Base-by-base conservation (phyloP, 331 rosid genomes). In the Rhamnella rubrinervis region DNA sequence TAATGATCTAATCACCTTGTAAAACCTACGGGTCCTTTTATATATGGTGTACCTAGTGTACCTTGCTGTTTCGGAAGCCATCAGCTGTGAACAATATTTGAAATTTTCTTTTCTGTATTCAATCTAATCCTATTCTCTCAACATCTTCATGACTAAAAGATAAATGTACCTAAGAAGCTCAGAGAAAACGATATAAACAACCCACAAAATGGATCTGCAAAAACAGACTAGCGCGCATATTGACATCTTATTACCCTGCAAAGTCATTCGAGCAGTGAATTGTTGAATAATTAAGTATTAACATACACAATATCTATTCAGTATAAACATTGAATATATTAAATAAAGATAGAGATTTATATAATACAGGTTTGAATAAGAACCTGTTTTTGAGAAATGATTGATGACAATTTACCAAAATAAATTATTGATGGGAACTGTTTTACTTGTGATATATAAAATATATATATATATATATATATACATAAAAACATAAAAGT, bases 211-310 rank as follows among this genome's bases (percentile, higher is more conserved):
- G 15, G 25, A 57, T 55, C 64, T 39, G 39, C 64, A 10, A 40
- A 38, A n/a, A 46, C 39, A 52, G 12, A 50, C 68, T 31, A 74
- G 62, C 18, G 21, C 37, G 68, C 74, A 77, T 55, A 85, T 61
- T 77, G 88, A 65, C 87, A 80, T 80, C 98, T 84, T 66, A 82
- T 73, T 62, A 89, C 77, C 92, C 97, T 93, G 95, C 85, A 81
- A 71, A 79, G 23, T 73, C 41, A 18, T 52, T n/a, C 23, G 41
- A 16, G 18, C 6, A 40, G 40, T 52, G 7, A 38, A 31, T 18
- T 41, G 55, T 70, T 23, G 46, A 23, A 44, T 44, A 11, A 14
- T n/a, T 76, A 6, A 66, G 28, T 70, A 63, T 66, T 37, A 56
- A 63, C 23, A n/a, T n/a, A 37, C 47, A 59, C 20, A 28, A 40